Base-by-base conservation (phyloP, 2,329 filamentous ascomycete genomes). In the Nemania serpens region DNA sequence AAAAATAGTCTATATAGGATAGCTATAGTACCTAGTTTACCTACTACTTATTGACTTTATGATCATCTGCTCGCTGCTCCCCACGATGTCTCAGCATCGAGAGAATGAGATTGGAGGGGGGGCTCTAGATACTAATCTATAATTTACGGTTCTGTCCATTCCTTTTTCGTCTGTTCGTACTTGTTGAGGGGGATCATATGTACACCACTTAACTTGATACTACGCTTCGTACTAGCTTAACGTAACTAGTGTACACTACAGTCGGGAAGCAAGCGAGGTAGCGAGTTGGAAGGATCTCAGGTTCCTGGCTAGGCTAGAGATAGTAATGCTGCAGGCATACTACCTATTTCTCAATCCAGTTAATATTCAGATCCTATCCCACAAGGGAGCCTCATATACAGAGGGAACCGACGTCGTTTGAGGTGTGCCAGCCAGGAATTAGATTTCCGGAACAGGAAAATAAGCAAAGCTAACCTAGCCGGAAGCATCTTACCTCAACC, bases 91-190 rank as follows among this genome's bases (percentile, higher is more conserved):
- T 29, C 25, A 29, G 25, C 25, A 29, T 7, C 4, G 25, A 29
- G 25, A 25, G 11, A 36, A 46, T 25, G 33, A 61, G 41, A 58
- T 53, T 58, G 15, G 43, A 58, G 55, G 59, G 55, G 59, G 43
- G 34, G n/a, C 20, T 22, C 42, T 39, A 13, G 12, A 12, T 20
- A 41, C 39, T 37, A 41, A 56, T 56, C 25, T 15, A 57, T 18
- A 43, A 36, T 20, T 33, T 25, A 5, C 25, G n/a, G 7, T 10
- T 34, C 5, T 22, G 45, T 42, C 41, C 7, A 12, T 10, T 39
- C 18, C 5, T 13, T 53, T 61, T 37, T 18, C 20, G 45, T 58
- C 41, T 3, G 12, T 36, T 41, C 37, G 17, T 39, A 55, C 49
- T 43, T 36, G 37, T 42, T 22, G 33, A 42, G 18, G n/a, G 49